phyloP scores from a whole-genome alignment of 305 asterid genomes.

The Withania somnifera region DNA sequence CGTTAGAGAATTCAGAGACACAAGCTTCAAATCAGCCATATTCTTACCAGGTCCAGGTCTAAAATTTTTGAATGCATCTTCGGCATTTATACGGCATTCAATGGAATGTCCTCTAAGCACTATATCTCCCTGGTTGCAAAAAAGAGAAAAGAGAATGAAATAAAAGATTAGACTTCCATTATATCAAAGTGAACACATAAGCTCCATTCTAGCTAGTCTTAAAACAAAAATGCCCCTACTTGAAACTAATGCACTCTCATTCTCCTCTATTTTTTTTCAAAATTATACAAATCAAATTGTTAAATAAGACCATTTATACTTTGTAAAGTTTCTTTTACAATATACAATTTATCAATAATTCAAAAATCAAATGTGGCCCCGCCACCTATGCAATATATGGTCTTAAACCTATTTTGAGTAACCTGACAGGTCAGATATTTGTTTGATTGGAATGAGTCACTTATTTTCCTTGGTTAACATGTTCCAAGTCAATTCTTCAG shows the following conservation, averaged over 20 bases:
- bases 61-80: conserved; percentile 97
- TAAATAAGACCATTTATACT: not conserved
- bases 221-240: not conserved
- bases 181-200: not conserved
- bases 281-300: not conserved
- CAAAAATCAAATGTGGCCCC: not conserved
- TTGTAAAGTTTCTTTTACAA: not conserved
- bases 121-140: conserved; percentile 56
- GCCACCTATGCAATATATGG: not conserved
- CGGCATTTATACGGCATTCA: conserved; percentile 97
- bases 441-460: not conserved
- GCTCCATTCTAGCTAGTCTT: not conserved
- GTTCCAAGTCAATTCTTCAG: not conserved
- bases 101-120: conserved; percentile 89
- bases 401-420: not conserved
- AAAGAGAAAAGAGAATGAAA: too few relatives aligned
- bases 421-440: not conserved
- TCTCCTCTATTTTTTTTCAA: not conserved
- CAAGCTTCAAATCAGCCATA: conserved; percentile 5
- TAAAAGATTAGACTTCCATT: not conserved
- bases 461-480: not conserved
- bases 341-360: not conserved
- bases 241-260: too few relatives aligned
- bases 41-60: conserved; percentile 82
- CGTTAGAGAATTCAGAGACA: not conserved